These are phyloP conservation scores for Solanum sejunctum DNA, from an alignment of 257 asterid genomes.

Conservation along the genomic window DNA sequence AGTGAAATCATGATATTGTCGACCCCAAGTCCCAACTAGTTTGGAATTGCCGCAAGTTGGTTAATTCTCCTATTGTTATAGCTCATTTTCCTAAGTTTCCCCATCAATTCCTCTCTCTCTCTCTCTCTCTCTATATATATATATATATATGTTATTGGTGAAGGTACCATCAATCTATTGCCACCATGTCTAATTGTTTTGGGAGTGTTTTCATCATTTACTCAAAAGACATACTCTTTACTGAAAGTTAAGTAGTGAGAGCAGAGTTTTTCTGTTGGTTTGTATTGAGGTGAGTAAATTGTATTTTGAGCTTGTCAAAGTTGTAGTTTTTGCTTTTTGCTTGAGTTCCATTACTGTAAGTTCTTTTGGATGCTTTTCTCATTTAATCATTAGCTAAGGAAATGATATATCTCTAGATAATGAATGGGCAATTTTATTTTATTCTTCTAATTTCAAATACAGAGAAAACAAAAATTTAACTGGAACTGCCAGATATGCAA, in stretches of 20 bases:
- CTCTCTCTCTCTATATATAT: neutral
- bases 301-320: neutral
- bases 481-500: conserved; percentile 92
- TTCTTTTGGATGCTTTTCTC: neutral
- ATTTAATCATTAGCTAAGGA: neutral
- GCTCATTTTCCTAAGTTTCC: neutral
- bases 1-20: neutral
- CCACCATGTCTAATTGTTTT: neutral
- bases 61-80: neutral
- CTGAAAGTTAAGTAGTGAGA: neutral
- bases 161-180: neutral
- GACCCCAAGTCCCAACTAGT: neutral
- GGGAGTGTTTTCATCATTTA: neutral
- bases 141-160: neutral
- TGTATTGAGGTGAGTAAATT: neutral
- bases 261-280: neutral
- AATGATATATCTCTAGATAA: neutral
- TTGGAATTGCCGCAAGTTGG: neutral
- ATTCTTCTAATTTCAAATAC: conserved; percentile 12
- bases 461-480: conserved; percentile 86
- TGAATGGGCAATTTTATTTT: neutral
- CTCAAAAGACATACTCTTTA: neutral
- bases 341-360: neutral
- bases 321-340: neutral
- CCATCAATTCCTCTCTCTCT: neutral